Percentiles rank a stretch among this genome's conserved stretches.
phyloP scores from a whole-genome alignment of 2,329 filamentous ascomycete species.

The Acephala macrosclerotiorum region DNA sequence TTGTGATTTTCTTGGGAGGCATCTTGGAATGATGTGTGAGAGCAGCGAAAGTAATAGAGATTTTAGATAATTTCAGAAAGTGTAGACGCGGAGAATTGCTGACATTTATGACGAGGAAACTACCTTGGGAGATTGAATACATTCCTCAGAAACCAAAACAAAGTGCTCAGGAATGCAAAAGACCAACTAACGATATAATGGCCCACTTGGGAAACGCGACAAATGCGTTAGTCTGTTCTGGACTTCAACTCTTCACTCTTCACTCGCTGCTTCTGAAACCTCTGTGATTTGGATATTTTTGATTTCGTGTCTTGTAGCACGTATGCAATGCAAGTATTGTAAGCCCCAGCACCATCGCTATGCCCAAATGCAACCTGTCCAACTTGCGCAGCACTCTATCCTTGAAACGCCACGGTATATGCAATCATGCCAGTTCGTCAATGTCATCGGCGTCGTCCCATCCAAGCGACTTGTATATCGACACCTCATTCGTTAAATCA shows the following conservation, averaged over 20 bases:
- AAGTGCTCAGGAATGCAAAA: not conserved
- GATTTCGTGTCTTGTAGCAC: not conserved
- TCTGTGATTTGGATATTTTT: not conserved
- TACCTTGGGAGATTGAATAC: not conserved
- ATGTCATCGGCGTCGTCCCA: constrained; percentile 46
- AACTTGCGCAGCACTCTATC: not conserved
- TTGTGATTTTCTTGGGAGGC: not conserved
- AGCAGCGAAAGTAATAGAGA: not conserved
- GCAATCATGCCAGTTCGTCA: constrained; percentile 40
- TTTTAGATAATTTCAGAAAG: not conserved
- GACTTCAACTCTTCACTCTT: not conserved
- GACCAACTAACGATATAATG: not conserved
- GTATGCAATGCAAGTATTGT: constrained; percentile 5
- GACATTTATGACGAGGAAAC: not conserved
- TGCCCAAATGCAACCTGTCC: not conserved
- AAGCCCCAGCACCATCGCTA: constrained; percentile 5
- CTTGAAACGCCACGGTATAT: not conserved
- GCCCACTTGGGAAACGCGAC: not conserved
- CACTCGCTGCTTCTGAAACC: not conserved
- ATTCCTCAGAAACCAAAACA: constrained; percentile 2
- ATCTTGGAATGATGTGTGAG: not conserved
- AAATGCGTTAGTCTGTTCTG: not conserved
- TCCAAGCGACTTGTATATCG: constrained; percentile 47
- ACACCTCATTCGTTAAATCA: constrained; percentile 31
- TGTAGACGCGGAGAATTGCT: not conserved